Evolutionary conservation across 2,329 filamentous ascomycete genomes (phyloP).

Genomic region (Curvularia eragrostidis): DNA sequence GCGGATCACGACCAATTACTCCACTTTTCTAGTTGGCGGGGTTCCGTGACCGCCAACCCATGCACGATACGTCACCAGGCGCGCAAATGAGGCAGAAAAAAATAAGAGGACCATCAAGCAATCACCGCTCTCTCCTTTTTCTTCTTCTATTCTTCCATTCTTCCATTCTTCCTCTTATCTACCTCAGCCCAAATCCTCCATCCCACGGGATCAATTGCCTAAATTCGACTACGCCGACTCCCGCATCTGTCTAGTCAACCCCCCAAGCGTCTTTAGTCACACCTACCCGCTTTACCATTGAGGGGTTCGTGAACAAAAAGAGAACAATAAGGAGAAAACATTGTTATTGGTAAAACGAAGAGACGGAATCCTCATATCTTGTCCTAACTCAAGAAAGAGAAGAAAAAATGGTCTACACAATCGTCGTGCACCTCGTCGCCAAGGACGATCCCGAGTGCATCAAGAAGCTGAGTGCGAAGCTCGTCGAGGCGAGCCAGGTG

Average conservation of each 20-base stretch:
- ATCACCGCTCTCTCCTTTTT: neutral
- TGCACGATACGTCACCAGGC: conserved; percentile 11
- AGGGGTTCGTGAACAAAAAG: no score
- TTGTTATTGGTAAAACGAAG: no score
- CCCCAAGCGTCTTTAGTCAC: no score
- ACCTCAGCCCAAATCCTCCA: no score
- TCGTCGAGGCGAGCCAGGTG: conserved; percentile 75
- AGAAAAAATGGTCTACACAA: conserved; percentile 69
- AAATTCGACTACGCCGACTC: no score
- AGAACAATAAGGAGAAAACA: no score
- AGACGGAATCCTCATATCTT: no score
- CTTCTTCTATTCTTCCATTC: neutral
- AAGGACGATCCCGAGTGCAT: conserved; percentile 70
- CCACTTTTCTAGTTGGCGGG: conserved; percentile 12
- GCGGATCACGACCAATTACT: conserved; percentile 1
- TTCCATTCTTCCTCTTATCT: no score
- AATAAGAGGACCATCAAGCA: neutral
- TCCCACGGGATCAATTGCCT: no score
- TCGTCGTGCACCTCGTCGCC: conserved; percentile 73
- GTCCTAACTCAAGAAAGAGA: no score
- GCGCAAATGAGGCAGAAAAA: neutral
- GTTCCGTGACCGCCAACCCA: conserved; percentile 5
- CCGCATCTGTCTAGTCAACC: no score
- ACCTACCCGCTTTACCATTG: no score
- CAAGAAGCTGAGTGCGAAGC: conserved; percentile 72